These are phyloP conservation scores for Silene conica DNA, from an alignment of 148 eudicot genomes.

Conservation along the genomic window DNA sequence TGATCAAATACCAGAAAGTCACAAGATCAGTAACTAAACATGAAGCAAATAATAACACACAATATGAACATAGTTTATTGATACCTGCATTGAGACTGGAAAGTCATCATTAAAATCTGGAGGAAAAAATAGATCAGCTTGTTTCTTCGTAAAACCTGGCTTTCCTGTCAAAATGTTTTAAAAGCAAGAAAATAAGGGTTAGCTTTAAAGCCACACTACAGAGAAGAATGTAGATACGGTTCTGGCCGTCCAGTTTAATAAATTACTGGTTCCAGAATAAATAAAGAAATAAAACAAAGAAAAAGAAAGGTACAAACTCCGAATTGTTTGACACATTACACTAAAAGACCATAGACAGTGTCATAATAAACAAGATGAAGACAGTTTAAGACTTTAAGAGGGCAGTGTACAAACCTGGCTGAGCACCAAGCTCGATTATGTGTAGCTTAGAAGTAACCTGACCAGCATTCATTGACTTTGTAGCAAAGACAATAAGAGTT, in stretches of 20 bases:
- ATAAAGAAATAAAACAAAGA: too few species aligned
- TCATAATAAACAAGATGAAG: background rate
- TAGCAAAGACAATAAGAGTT: conserved; percentile 83
- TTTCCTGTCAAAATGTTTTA: conserved; percentile 48
- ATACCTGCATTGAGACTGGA: conserved; percentile 98
- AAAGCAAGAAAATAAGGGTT: background rate
- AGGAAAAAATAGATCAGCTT: conserved; percentile 97
- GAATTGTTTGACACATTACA: background rate
- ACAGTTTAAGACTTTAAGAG: background rate
- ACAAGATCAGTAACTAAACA: background rate
- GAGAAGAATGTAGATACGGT: background rate
- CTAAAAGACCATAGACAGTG: background rate
- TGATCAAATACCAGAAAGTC: background rate
- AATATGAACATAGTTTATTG: background rate
- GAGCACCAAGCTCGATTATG: conserved; percentile 97
- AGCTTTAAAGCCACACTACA: background rate
- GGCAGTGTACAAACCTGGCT: conserved; percentile 51
- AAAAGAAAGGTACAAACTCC: background rate
- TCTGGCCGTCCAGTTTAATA: background rate
- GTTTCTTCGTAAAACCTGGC: conserved; percentile 81
- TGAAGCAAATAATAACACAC: background rate
- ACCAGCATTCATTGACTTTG: conserved; percentile 87
- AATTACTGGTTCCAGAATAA: too few species aligned
- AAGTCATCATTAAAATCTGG: conserved; percentile 98
- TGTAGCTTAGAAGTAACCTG: conserved; percentile 84